Evolutionary conservation across 2,329 filamentous ascomycete species (phyloP).

Genomic region (Trichoderma atrobrunneum): DNA sequence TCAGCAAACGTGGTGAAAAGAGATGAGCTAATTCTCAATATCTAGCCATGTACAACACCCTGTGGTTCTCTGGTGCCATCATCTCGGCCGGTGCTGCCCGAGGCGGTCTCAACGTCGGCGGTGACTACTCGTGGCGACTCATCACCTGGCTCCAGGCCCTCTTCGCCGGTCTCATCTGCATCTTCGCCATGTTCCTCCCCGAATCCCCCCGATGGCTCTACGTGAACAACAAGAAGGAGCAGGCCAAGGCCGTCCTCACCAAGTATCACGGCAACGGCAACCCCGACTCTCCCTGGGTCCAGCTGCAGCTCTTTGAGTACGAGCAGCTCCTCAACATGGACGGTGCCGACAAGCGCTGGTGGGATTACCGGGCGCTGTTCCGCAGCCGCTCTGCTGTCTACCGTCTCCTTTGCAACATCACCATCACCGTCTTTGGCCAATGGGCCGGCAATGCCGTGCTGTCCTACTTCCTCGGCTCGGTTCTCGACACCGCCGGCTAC

Average conservation of each 20-base stretch:
- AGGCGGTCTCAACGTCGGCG: constrained; percentile 39
- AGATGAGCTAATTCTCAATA: not conserved
- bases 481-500: constrained; percentile 51
- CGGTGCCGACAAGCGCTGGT: constrained; percentile 47
- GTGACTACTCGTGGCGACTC: constrained; percentile 31
- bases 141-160: constrained; percentile 45
- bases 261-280: constrained; percentile 45
- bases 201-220: constrained; percentile 45
- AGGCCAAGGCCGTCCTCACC: constrained; percentile 36
- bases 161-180: constrained; percentile 40
- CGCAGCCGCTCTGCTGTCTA: constrained; percentile 40
- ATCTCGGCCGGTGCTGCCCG: constrained; percentile 48
- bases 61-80: constrained; percentile 49
- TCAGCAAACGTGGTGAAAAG: not conserved
- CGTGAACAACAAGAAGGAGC: constrained; percentile 38
- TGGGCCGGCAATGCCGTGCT: constrained; percentile 44
- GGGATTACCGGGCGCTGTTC: constrained; percentile 47
- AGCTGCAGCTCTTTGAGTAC: constrained; percentile 44
- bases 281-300: constrained; percentile 44
- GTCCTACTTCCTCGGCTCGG: constrained; percentile 49
- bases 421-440: constrained; percentile 42
- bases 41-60: constrained; percentile 39
- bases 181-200: constrained; percentile 38
- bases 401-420: constrained; percentile 35
- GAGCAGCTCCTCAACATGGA: constrained; percentile 42